A percentile compares a stretch with the other conserved stretches of the same genome.
Evolutionary conservation across 129 eudicot species (phyloP).

Genomic region (Artemisia annua): DNA sequence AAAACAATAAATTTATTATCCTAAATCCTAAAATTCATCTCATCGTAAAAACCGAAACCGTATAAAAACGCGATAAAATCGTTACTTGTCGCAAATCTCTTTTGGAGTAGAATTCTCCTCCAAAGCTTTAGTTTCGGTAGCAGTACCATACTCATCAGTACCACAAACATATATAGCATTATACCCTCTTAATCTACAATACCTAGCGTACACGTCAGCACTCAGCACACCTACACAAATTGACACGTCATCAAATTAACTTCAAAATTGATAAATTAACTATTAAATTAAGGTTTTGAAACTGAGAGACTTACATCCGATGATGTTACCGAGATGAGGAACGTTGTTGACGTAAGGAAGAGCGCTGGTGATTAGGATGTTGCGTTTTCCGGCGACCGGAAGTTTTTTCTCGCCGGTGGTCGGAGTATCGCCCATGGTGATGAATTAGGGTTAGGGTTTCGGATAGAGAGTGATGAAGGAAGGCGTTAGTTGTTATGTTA

Average conservation of each 20-base stretch:
- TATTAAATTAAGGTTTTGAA: not conserved
- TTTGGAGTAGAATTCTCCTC: slow-evolving; percentile 82
- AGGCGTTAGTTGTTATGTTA: too few species aligned
- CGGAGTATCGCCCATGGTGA: slow-evolving; percentile 37
- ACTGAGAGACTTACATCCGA: slow-evolving; percentile 45
- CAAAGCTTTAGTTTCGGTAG: slow-evolving; percentile 93
- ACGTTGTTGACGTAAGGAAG: slow-evolving; percentile 69
- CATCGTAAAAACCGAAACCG: not conserved
- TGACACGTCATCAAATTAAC: not conserved
- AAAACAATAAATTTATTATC: not conserved
- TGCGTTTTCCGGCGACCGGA: slow-evolving; percentile 55
- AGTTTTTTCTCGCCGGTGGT: slow-evolving; percentile 37
- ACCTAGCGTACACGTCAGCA: slow-evolving; percentile 95
- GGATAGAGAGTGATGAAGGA: slow-evolving; percentile 1
- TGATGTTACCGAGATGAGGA: slow-evolving; percentile 68
- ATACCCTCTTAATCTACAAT: slow-evolving; percentile 74
- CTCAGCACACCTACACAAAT: slow-evolving; percentile 74
- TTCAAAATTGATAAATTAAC: not conserved
- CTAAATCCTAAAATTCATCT: not conserved
- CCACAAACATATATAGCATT: slow-evolving; percentile 83
- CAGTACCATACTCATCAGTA: slow-evolving; percentile 96
- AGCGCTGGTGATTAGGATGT: slow-evolving; percentile 65
- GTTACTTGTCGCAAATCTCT: slow-evolving; percentile 90
- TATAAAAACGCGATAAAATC: not conserved
- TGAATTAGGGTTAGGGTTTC: slow-evolving; percentile 26